phyloP scores from a whole-genome alignment of 371 early-diverging fungal genomes.

The Lichtheimia ornata region DNA sequence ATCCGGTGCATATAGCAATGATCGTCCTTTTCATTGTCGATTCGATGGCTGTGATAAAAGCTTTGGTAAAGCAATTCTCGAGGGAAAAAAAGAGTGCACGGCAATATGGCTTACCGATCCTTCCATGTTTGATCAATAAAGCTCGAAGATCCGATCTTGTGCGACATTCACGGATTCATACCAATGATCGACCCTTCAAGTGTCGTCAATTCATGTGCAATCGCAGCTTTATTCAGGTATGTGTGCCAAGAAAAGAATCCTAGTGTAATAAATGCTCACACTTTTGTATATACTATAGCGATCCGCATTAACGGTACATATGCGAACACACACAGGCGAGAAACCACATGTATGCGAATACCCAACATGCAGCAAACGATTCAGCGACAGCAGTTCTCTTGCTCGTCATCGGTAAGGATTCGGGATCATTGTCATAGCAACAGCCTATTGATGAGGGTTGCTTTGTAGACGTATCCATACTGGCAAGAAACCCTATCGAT shows the following conservation, averaged over 20 bases:
- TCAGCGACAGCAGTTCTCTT: constrained; percentile 66
- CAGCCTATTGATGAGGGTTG: not conserved
- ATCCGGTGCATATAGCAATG: constrained; percentile 41
- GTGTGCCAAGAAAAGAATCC: not conserved
- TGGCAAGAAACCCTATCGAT: constrained; percentile 71
- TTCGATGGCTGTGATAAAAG: constrained; percentile 67
- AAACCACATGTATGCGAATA: constrained; percentile 78
- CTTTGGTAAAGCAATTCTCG: constrained; percentile 45
- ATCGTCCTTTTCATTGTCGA: constrained; percentile 61
- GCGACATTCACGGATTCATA: constrained; percentile 79
- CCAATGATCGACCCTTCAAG: constrained; percentile 71
- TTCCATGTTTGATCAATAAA: constrained; percentile 1
- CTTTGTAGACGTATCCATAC: constrained; percentile 61
- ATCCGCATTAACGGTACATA: constrained; percentile 81
- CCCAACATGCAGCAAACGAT: constrained; percentile 75
- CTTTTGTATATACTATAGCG: constrained; percentile 31
- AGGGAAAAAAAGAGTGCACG: not conserved
- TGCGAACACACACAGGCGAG: constrained; percentile 89
- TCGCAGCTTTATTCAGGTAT: constrained; percentile 75
- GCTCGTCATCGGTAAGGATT: constrained; percentile 40
- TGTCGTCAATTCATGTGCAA: constrained; percentile 65
- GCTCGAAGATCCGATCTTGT: constrained; percentile 68
- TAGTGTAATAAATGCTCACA: not conserved
- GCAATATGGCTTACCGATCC: not conserved
- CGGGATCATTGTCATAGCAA: not conserved